Evolutionary conservation across 1,139 yeast genomes (phyloP).

Genomic region (Nakaseomyces nivariensis): DNA sequence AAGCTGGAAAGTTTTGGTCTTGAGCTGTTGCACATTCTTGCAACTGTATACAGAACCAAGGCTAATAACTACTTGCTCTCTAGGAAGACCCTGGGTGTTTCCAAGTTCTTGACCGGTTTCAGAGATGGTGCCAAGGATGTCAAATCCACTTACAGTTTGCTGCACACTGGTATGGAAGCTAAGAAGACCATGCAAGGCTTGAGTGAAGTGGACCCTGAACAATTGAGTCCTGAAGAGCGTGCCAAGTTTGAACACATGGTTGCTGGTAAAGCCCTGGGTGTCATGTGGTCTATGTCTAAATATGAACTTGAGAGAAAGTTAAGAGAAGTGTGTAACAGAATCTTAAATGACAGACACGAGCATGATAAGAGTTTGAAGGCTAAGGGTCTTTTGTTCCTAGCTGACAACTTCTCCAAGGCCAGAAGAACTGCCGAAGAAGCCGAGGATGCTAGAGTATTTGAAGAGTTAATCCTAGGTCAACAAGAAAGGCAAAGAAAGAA

Average conservation of each 20-base stretch:
- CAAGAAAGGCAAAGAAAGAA: constrained; percentile 31
- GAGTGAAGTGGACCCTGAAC: constrained; percentile 41
- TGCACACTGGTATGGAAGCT: constrained; percentile 62
- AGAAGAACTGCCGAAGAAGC: constrained; percentile 58
- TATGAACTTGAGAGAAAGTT: constrained; percentile 61
- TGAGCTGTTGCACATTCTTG: constrained; percentile 62
- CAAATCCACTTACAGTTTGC: constrained; percentile 53
- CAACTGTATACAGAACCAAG: constrained; percentile 51
- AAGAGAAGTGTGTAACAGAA: constrained; percentile 50
- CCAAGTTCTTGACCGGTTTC: constrained; percentile 51
- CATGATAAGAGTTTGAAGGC: constrained; percentile 49
- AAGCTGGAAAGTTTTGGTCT: constrained; percentile 76
- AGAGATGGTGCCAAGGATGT: constrained; percentile 64
- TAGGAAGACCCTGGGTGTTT: constrained; percentile 57
- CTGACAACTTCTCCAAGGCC: constrained; percentile 45
- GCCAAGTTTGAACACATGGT: constrained; percentile 55
- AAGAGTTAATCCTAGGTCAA: constrained; percentile 44
- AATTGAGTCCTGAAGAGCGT: constrained; percentile 40
- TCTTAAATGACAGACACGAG: constrained; percentile 46
- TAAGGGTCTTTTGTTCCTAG: constrained; percentile 46
- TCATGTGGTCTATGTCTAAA: constrained; percentile 72
- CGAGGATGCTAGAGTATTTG: constrained; percentile 64
- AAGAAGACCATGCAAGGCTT: constrained; percentile 61
- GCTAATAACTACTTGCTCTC: constrained; percentile 43
- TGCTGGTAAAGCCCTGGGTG: constrained; percentile 65